Percentiles rank a stretch among this genome's conserved stretches.
Conservation (phyloP, 2,329 filamentous ascomycete species). For the Alternaria gansuensis region DNA sequence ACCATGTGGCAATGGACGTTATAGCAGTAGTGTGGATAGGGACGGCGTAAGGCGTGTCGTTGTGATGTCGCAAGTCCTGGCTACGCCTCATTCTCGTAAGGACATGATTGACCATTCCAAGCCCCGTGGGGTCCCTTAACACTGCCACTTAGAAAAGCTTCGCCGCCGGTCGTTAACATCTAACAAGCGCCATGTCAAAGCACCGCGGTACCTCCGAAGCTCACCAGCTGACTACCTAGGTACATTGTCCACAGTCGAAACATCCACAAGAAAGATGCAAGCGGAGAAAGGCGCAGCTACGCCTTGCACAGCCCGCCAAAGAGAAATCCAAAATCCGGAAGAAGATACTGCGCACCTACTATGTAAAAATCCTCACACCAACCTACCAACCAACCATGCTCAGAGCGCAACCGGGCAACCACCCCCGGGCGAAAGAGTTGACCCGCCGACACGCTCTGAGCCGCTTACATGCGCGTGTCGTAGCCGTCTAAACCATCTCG, state of each 20-base stretch:
- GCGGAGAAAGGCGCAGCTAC: neutral
- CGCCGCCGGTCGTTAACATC: neutral
- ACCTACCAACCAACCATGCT: neutral
- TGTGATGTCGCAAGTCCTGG: neutral
- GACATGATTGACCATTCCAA: neutral
- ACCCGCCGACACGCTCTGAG: neutral
- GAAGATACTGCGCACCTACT: neutral
- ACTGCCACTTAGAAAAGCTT: neutral
- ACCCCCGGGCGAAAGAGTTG: neutral
- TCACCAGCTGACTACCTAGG: neutral
- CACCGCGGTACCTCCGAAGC: neutral
- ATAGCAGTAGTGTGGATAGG: neutral
- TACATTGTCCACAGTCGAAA: neutral
- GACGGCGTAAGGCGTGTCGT: neutral
- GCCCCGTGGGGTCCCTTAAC: neutral
- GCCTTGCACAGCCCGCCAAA: too few relatives aligned
- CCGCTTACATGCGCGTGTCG: conserved; percentile 2
- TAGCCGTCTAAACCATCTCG: neutral
- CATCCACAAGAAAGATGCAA: neutral
- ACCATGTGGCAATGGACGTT: neutral
- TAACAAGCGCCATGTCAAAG: neutral
- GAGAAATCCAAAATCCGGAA: neutral
- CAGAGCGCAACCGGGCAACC: neutral
- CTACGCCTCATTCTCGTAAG: neutral
- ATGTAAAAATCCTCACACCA: neutral